A percentile compares a stretch with the other conserved stretches of the same genome.
Evolutionary conservation across 2,329 filamentous ascomycete species (phyloP).

Genomic region (Bertia moriformis): DNA sequence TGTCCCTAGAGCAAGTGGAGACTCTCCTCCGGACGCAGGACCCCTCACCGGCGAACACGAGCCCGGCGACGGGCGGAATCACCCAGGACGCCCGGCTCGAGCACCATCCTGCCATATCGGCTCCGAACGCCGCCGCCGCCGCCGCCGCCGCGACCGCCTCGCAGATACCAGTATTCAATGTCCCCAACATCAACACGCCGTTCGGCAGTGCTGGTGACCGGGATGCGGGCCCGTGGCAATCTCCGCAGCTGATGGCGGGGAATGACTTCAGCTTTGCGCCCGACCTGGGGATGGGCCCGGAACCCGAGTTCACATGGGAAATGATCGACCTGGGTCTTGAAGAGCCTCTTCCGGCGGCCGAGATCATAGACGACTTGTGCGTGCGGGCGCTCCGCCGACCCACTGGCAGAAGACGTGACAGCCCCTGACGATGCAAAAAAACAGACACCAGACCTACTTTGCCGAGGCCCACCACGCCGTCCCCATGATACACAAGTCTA

Average conservation of each 20-base stretch:
- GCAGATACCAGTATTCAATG: too few species aligned
- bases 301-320: constrained; percentile 74
- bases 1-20: constrained; percentile 78
- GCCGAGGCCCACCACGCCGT: constrained; percentile 74
- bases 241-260: constrained; percentile 28
- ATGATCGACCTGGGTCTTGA: constrained; percentile 46
- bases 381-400: constrained; percentile 13
- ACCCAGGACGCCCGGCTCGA: too few species aligned
- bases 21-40: constrained; percentile 75
- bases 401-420: neutral
- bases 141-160: too few species aligned
- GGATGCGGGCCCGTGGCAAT: constrained; percentile 24
- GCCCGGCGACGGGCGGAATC: constrained; percentile 1
- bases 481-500: constrained; percentile 78
- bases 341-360: constrained; percentile 41
- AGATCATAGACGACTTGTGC: constrained; percentile 68
- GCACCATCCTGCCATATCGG: too few species aligned
- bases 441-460: constrained; percentile 71
- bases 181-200: too few species aligned
- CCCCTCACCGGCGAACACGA: constrained; percentile 14
- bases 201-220: too few species aligned
- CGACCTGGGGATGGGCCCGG: constrained; percentile 27
- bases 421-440: neutral
- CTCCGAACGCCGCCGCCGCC: too few species aligned
- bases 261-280: constrained; percentile 45